phyloP scores from a whole-genome alignment of 2,329 filamentous ascomycete genomes.

The Diaporthe ampelina region DNA sequence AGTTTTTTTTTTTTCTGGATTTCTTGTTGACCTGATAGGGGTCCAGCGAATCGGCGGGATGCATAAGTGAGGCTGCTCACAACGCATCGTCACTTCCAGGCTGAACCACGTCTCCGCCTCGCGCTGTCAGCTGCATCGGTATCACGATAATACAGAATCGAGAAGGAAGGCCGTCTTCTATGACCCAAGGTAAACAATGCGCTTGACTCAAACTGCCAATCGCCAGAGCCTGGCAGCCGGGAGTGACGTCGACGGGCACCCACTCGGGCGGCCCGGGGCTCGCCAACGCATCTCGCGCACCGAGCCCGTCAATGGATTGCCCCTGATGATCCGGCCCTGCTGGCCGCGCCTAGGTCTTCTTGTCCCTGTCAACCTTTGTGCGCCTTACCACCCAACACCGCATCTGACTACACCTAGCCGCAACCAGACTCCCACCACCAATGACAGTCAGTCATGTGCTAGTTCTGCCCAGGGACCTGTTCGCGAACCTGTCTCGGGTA shows the following conservation, averaged over 20 bases:
- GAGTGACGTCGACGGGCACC: slow-evolving; percentile 29
- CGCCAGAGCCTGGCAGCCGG: background rate
- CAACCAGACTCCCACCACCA: no score
- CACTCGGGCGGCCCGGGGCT: slow-evolving; percentile 24
- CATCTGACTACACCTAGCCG: background rate
- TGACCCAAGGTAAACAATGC: slow-evolving; percentile 3
- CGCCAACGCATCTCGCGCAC: slow-evolving; percentile 19
- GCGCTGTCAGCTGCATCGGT: background rate
- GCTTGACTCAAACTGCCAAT: slow-evolving; percentile 20
- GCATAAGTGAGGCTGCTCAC: slow-evolving; percentile 21
- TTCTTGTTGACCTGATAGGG: slow-evolving; percentile 18
- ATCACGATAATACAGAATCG: background rate
- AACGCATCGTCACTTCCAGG: background rate
- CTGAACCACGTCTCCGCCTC: background rate
- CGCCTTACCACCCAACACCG: background rate
- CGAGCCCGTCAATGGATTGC: slow-evolving; percentile 23
- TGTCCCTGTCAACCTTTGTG: background rate
- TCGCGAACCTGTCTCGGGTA: slow-evolving; percentile 7
- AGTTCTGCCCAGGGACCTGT: background rate
- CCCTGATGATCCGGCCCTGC: slow-evolving; percentile 28
- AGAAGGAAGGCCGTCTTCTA: background rate
- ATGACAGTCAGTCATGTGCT: background rate
- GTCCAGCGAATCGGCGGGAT: background rate
- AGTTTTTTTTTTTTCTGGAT: background rate
- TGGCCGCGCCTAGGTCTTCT: background rate